Evolutionary conservation across 352 stramenopile species (phyloP).

Genomic region (Peronospora farinosa): DNA sequence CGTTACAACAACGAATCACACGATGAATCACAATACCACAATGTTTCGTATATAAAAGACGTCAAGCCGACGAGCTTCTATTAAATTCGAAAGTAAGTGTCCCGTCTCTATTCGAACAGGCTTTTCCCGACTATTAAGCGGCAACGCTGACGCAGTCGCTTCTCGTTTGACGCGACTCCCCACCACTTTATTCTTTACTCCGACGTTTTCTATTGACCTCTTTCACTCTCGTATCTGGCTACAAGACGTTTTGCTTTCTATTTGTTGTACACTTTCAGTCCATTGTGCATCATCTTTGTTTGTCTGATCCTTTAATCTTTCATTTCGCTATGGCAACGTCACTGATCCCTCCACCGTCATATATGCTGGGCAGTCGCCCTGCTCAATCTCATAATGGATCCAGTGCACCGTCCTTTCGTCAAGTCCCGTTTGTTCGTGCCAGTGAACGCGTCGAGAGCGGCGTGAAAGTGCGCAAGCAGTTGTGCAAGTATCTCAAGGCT

Average conservation of each 20-base stretch:
- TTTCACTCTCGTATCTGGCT: constrained; percentile 18
- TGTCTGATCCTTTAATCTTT: too few relatives aligned
- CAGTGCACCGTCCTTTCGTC: constrained; percentile 54
- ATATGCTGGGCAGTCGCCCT: constrained; percentile 76
- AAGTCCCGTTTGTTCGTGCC: constrained; percentile 77
- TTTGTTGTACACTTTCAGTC: constrained; percentile 10
- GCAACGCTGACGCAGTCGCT: not conserved
- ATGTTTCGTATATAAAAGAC: too few relatives aligned
- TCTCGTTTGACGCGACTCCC: too few relatives aligned
- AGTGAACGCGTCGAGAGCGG: constrained; percentile 74
- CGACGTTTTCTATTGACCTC: constrained; percentile 9
- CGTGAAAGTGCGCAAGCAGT: constrained; percentile 74
- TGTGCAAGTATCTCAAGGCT: constrained; percentile 80
- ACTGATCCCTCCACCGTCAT: constrained; percentile 50
- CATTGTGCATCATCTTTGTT: constrained; percentile 5
- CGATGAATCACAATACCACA: too few relatives aligned
- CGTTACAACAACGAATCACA: too few relatives aligned
- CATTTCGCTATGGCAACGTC: constrained; percentile 20
- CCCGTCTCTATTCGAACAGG: not conserved
- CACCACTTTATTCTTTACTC: not conserved
- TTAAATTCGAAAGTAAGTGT: not conserved
- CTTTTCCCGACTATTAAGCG: not conserved
- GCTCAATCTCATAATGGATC: constrained; percentile 48
- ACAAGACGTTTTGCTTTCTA: constrained; percentile 2
- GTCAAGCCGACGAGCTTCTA: too few relatives aligned